Evolutionary conservation across 768 basidiomycete species (phyloP).

Genomic region (Leccinellum albellum): DNA sequence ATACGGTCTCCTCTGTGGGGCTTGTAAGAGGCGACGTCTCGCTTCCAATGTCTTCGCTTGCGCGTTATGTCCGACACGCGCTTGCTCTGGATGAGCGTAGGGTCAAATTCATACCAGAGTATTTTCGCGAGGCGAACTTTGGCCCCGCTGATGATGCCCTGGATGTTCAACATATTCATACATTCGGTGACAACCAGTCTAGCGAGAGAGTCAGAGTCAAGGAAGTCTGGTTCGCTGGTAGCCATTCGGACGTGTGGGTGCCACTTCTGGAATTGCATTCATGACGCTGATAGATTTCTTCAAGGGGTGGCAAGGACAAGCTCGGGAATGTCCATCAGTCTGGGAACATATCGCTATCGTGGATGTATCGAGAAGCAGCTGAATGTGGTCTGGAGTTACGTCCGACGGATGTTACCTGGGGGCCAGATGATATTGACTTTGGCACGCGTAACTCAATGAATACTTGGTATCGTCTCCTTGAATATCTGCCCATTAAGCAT

Average conservation of each 20-base stretch:
- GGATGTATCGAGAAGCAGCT: neutral
- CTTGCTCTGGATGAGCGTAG: neutral
- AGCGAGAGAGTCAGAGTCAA: neutral
- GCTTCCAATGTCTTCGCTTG: neutral
- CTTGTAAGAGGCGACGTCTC: neutral
- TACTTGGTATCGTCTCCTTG: neutral
- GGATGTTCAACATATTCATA: neutral
- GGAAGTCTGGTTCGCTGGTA: neutral
- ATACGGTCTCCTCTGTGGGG: neutral
- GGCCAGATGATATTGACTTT: conserved; percentile 14
- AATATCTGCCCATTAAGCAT: conserved; percentile 12
- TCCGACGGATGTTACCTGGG: conserved; percentile 13
- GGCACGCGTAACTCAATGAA: conserved; percentile 14
- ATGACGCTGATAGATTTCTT: neutral
- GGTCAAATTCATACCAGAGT: neutral
- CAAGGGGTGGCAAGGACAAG: conserved; percentile 10
- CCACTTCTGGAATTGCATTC: neutral
- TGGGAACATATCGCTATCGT: neutral
- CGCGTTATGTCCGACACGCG: neutral
- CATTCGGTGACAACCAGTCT: neutral
- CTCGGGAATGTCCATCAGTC: neutral
- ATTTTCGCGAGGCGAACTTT: neutral
- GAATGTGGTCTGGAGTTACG: conserved; percentile 7
- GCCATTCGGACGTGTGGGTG: no score
- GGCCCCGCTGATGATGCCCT: no score